Percentiles rank a stretch among this genome's conserved stretches.
Evolutionary conservation across 2,329 filamentous ascomycete species (phyloP).

Genomic region (Exophiala bonariae): DNA sequence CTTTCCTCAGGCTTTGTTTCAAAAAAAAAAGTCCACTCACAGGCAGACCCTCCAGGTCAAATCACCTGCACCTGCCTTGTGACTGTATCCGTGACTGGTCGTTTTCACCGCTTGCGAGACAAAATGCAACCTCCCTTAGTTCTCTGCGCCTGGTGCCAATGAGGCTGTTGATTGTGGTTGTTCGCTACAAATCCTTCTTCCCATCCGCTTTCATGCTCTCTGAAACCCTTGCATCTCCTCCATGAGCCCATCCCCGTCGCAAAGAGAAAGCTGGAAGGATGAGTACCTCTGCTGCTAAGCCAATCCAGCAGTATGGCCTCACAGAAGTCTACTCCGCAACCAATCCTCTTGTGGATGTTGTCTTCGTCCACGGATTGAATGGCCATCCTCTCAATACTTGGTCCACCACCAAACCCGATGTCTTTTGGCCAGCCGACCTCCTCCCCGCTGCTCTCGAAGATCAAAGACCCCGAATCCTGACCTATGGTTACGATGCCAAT

Average conservation of each 20-base stretch:
- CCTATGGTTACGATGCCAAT: conserved; percentile 75
- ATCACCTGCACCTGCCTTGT: conserved; percentile 17
- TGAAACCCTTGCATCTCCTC: not conserved
- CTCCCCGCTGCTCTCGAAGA: conserved; percentile 61
- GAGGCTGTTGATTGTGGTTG: conserved; percentile 2
- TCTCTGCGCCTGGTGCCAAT: conserved; percentile 11
- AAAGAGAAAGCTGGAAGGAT: conserved; percentile 14
- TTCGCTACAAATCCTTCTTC: not conserved
- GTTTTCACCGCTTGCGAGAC: not conserved
- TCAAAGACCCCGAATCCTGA: conserved; percentile 63
- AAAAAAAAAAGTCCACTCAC: conserved; percentile 2
- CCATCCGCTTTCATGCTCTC: not conserved
- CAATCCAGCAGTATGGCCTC: conserved; percentile 42
- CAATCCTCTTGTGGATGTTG: conserved; percentile 51
- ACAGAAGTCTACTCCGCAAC: conserved; percentile 41
- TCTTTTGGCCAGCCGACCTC: conserved; percentile 70
- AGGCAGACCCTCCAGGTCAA: conserved; percentile 4
- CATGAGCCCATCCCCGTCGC: not conserved
- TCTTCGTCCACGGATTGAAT: conserved; percentile 71
- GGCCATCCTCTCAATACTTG: conserved; percentile 65
- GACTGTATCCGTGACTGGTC: conserved; percentile 6
- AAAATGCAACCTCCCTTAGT: conserved; percentile 5
- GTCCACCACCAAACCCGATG: conserved; percentile 52
- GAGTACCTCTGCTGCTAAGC: conserved; percentile 12
- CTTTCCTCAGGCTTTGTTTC: conserved; percentile 6